phyloP scores from a whole-genome alignment of 2,329 filamentous ascomycete species.

The Microsporum audouinii region DNA sequence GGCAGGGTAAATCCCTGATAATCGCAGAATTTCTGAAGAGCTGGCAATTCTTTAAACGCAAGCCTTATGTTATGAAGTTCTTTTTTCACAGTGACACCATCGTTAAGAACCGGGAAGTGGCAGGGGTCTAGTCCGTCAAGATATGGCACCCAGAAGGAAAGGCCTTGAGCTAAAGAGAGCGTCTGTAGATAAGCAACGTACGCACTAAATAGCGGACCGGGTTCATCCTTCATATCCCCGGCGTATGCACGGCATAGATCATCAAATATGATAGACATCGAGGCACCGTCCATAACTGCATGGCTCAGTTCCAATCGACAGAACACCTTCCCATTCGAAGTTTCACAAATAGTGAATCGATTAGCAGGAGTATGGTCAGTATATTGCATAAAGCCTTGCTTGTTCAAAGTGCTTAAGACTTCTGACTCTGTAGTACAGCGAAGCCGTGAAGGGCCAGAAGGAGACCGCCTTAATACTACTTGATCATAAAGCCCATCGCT shows the following conservation, averaged over 20 bases:
- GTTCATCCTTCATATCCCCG: constrained; percentile 29
- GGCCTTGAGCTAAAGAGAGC: constrained; percentile 19
- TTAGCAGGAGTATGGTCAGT: constrained; percentile 30
- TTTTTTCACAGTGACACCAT: constrained; percentile 18
- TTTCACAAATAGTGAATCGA: constrained; percentile 37
- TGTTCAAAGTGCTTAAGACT: constrained; percentile 22
- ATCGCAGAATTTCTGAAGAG: constrained; percentile 32
- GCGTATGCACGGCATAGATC: constrained; percentile 39
- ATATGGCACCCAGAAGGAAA: constrained; percentile 31
- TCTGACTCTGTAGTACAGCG: constrained; percentile 23
- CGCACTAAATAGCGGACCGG: constrained; percentile 26
- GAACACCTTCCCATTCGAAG: constrained; percentile 28
- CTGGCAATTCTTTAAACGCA: constrained; percentile 20
- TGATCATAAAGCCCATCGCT: constrained; percentile 25
- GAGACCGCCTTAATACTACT: constrained; percentile 25
- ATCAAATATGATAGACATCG: constrained; percentile 38
- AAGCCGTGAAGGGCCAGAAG: constrained; percentile 21
- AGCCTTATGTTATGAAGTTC: constrained; percentile 23
- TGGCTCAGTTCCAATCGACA: constrained; percentile 43
- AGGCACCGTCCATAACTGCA: constrained; percentile 42
- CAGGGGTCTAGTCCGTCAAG: constrained; percentile 25
- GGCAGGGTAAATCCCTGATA: constrained; percentile 37
- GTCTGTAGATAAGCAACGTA: constrained; percentile 25
- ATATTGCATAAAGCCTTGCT: constrained; percentile 20
- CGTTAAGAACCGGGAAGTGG: constrained; percentile 27